Conservation (phyloP, 345 rosid genomes). For the Fremontodendron californicum region DNA sequence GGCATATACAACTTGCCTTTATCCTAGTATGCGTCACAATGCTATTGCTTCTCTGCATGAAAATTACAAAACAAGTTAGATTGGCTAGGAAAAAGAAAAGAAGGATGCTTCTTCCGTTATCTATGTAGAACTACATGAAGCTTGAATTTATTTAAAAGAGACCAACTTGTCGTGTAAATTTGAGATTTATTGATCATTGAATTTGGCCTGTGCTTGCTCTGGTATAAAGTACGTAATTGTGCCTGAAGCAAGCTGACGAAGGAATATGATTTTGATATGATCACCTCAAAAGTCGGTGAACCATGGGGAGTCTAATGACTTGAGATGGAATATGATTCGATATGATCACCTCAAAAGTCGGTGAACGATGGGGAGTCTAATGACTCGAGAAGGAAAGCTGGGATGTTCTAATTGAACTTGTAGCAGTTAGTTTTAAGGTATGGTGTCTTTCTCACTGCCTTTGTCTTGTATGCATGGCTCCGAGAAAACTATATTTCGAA, state of each 20-base stretch:
- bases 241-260: conserved; percentile 13
- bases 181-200: conserved; percentile 17
- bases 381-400: conserved; percentile 16
- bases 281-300: conserved; percentile 5
- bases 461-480: not conserved
- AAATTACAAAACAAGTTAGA: conserved; percentile 75
- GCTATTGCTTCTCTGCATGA: conserved; percentile 80
- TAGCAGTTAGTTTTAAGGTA: conserved; percentile 8
- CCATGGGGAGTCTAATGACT: conserved; percentile 2
- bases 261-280: conserved; percentile 18
- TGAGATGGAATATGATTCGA: not conserved
- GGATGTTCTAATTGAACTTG: conserved; percentile 9
- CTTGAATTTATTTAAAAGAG: not conserved
- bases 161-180: conserved; percentile 18
- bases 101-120: conserved; percentile 96
- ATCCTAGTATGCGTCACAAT: conserved; percentile 62
- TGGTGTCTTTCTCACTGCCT: conserved; percentile 8
- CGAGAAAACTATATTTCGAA: not conserved
- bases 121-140: conserved; percentile 49
- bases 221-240: conserved; percentile 13
- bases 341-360: not conserved
- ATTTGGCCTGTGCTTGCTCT: conserved; percentile 2
- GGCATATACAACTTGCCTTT: conserved; percentile 65
- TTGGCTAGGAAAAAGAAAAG: conserved; percentile 78
- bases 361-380: conserved; percentile 12